Evolutionary conservation across 352 stramenopile genomes (phyloP).

Genomic region (Peronosclerospora sorghi): DNA sequence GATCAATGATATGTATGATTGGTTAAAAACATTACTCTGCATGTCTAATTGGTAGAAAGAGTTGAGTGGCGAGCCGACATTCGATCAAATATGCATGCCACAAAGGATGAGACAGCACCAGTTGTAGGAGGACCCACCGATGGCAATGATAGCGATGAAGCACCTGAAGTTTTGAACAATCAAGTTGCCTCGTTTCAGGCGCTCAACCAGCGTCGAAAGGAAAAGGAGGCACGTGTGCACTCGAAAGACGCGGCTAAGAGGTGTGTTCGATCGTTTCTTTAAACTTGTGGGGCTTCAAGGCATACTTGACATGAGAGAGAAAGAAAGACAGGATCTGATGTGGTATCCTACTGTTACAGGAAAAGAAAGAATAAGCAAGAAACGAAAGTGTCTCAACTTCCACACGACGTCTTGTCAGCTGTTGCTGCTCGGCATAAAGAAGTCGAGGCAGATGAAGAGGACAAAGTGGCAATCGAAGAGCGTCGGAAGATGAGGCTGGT

Average conservation of each 20-base stretch:
- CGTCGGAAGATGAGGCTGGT: conserved; percentile 19
- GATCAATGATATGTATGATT: too few species aligned
- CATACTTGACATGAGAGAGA: too few species aligned
- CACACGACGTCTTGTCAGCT: conserved; percentile 50
- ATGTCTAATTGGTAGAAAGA: conserved; percentile 23
- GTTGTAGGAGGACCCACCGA: conserved; percentile 3
- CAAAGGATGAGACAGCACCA: conserved; percentile 15
- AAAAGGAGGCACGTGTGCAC: conserved; percentile 35
- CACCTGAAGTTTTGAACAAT: conserved; percentile 70
- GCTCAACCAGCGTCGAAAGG: conserved; percentile 33
- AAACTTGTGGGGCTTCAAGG: too few species aligned
- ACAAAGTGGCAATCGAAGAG: conserved; percentile 17
- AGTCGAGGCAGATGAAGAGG: conserved; percentile 34
- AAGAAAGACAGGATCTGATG: too few species aligned
- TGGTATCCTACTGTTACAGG: conserved; percentile 21
- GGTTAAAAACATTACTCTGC: conserved; percentile 2
- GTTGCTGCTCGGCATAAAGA: conserved; percentile 58
- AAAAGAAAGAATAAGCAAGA: conserved; percentile 39
- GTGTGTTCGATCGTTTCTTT: conserved; percentile 13
- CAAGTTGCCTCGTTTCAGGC: conserved; percentile 46
- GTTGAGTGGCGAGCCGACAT: too few species aligned
- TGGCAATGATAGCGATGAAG: conserved; percentile 51
- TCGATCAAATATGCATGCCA: too few species aligned
- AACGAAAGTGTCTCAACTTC: conserved; percentile 32
- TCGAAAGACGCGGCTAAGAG: conserved; percentile 32